Evolutionary conservation across 2,329 filamentous ascomycete genomes (phyloP).

Genomic region (Colletotrichum lindemuthianum): DNA sequence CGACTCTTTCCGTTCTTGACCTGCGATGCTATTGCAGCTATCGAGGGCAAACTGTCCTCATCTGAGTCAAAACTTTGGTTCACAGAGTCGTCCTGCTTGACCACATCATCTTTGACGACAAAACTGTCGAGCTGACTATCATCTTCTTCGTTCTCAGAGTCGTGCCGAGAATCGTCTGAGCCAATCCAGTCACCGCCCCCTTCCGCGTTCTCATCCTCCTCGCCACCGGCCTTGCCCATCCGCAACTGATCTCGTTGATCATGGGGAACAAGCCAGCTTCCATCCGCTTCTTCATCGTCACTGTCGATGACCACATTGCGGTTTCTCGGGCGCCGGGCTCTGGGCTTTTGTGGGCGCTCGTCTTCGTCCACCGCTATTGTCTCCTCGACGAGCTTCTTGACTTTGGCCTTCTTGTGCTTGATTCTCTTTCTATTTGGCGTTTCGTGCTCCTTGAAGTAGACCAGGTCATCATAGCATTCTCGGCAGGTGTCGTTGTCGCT

Average conservation of each 20-base stretch:
- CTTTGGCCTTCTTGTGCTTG: constrained; percentile 50
- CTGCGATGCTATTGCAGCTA: constrained; percentile 49
- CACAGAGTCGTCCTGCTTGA: constrained; percentile 44
- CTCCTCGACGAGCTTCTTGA: constrained; percentile 39
- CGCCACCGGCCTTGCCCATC: constrained; percentile 83
- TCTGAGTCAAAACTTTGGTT: constrained; percentile 43
- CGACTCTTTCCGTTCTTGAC: constrained; percentile 42
- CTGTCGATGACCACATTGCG: constrained; percentile 72
- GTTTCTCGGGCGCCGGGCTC: constrained; percentile 54
- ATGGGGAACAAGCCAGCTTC: constrained; percentile 82
- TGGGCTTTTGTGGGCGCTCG: constrained; percentile 36
- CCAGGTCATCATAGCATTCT: constrained; percentile 80
- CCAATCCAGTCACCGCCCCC: constrained; percentile 84
- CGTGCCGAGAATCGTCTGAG: constrained; percentile 72
- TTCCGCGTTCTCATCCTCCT: constrained; percentile 88
- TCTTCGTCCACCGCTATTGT: constrained; percentile 30
- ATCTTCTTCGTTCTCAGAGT: constrained; percentile 65
- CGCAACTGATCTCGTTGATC: constrained; percentile 67
- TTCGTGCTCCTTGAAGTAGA: constrained; percentile 65
- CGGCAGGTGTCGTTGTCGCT: constrained; percentile 66
- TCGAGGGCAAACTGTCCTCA: constrained; percentile 48
- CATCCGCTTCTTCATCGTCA: constrained; percentile 75
- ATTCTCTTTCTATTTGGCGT: constrained; percentile 52
- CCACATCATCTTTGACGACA: constrained; percentile 61
- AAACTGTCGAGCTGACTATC: constrained; percentile 67